A percentile compares a stretch with the other conserved stretches of the same genome.
phyloP scores from a whole-genome alignment of 2,329 filamentous ascomycete genomes.

The Phialophora macrospora region DNA sequence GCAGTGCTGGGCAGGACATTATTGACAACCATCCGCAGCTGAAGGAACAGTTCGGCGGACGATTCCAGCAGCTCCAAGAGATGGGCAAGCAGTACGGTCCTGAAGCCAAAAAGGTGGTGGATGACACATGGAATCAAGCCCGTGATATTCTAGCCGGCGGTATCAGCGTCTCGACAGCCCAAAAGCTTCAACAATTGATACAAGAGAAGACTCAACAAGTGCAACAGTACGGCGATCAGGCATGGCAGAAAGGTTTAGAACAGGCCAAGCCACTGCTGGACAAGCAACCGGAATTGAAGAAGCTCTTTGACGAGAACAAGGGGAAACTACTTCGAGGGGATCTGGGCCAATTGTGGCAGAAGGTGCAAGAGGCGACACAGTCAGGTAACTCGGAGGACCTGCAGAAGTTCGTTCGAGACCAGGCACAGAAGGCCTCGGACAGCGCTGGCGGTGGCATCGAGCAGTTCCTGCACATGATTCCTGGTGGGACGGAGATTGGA shows the following conservation, averaged over 20 bases:
- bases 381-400: conserved; percentile 65
- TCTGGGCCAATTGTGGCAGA: conserved; percentile 65
- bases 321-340: conserved; percentile 71
- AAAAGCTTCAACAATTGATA: conserved; percentile 64
- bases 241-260: conserved; percentile 73
- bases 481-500: conserved; percentile 67
- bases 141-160: conserved; percentile 67
- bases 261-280: conserved; percentile 73
- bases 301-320: conserved; percentile 72
- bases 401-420: conserved; percentile 65
- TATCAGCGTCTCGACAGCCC: conserved; percentile 57
- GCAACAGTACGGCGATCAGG: conserved; percentile 70
- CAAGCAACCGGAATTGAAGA: conserved; percentile 76
- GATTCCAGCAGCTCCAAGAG: conserved; percentile 70
- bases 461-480: conserved; percentile 69
- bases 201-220: conserved; percentile 72
- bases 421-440: conserved; percentile 59
- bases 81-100: conserved; percentile 73
- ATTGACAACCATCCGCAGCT: conserved; percentile 74
- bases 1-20: conserved; percentile 67
- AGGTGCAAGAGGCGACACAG: conserved; percentile 65
- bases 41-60: conserved; percentile 73
- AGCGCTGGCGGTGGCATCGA: conserved; percentile 56
- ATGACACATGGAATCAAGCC: conserved; percentile 71
- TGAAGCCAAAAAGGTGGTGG: conserved; percentile 75